Conservation (phyloP, 495 filamentous ascomycete genomes). For the Xylaria palmicola region DNA sequence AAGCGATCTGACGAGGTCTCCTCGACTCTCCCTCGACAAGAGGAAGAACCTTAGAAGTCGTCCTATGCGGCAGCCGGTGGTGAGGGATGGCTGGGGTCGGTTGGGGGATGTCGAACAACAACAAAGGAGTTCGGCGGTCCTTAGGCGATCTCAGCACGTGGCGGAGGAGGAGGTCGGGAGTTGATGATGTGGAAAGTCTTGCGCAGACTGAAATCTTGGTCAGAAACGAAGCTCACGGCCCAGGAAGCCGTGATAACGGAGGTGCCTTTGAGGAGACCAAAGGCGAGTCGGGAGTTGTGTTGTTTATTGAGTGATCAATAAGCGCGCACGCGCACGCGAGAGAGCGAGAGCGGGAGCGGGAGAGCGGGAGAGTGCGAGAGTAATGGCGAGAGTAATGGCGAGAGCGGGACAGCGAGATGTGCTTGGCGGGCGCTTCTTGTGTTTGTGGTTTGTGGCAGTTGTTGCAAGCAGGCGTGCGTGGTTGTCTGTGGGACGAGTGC, state of each 20-base stretch:
- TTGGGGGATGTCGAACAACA: slow-evolving; percentile 57
- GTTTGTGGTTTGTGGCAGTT: no score
- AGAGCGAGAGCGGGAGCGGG: neutral
- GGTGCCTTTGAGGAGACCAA: slow-evolving; percentile 71
- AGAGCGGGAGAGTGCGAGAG: neutral
- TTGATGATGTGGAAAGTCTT: slow-evolving; percentile 67
- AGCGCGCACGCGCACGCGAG: neutral
- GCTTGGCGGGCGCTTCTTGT: neutral
- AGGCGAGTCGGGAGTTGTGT: slow-evolving; percentile 50
- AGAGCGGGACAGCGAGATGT: no score
- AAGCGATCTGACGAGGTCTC: slow-evolving; percentile 80
- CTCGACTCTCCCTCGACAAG: slow-evolving; percentile 91
- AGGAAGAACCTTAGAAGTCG: slow-evolving; percentile 94
- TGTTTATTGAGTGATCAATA: neutral
- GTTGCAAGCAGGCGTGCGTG: no score
- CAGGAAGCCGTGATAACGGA: slow-evolving; percentile 66
- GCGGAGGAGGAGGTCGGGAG: slow-evolving; percentile 53
- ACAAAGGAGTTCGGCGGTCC: slow-evolving; percentile 41
- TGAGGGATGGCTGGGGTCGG: slow-evolving; percentile 55
- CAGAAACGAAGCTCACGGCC: slow-evolving; percentile 63
- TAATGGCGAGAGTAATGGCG: no score
- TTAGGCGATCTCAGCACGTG: slow-evolving; percentile 51
- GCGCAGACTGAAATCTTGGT: slow-evolving; percentile 74
- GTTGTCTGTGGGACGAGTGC: no score
- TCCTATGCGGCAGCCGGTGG: slow-evolving; percentile 98